Conservation (phyloP, 495 filamentous ascomycete species). For the Penicillium desertorum region DNA sequence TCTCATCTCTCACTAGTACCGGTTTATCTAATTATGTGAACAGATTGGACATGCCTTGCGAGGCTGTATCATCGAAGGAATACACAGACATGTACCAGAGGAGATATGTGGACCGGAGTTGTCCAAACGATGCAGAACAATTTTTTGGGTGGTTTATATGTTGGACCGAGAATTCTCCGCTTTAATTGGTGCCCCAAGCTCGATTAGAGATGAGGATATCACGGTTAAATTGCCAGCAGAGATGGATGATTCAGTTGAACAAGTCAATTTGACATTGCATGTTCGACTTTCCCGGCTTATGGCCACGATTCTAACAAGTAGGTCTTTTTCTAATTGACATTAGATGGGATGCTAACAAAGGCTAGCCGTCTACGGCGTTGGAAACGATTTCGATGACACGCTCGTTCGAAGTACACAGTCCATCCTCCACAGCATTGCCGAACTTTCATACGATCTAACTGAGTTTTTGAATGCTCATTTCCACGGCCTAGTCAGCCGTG, state of each 20-base stretch:
- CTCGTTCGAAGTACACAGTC: constrained; percentile 33
- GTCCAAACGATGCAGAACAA: constrained; percentile 32
- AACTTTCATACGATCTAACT: constrained; percentile 30
- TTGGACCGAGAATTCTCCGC: constrained; percentile 40
- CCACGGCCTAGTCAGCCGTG: constrained; percentile 30
- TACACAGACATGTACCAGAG: constrained; percentile 37
- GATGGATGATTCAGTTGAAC: constrained; percentile 26
- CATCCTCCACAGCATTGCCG: constrained; percentile 30
- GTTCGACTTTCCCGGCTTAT: constrained; percentile 32
- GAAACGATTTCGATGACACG: constrained; percentile 26
- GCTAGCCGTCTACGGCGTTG: constrained; percentile 33
- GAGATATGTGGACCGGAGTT: constrained; percentile 25
- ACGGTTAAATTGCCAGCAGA: constrained; percentile 35
- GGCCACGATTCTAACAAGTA: constrained; percentile 33
- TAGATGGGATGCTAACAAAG: not conserved
- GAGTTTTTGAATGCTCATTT: constrained; percentile 30
- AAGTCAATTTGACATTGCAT: constrained; percentile 32
- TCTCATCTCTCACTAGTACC: not conserved
- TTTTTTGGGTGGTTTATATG: constrained; percentile 45
- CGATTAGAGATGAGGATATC: constrained; percentile 41
- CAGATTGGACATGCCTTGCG: constrained; percentile 41
- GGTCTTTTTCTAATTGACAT: not conserved
- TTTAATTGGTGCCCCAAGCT: constrained; percentile 38
- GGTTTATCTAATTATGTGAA: not conserved
- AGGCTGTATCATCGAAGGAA: constrained; percentile 37